Evolutionary conservation across 495 filamentous ascomycete genomes (phyloP).

Genomic region (Aspergillus haitiensis): DNA sequence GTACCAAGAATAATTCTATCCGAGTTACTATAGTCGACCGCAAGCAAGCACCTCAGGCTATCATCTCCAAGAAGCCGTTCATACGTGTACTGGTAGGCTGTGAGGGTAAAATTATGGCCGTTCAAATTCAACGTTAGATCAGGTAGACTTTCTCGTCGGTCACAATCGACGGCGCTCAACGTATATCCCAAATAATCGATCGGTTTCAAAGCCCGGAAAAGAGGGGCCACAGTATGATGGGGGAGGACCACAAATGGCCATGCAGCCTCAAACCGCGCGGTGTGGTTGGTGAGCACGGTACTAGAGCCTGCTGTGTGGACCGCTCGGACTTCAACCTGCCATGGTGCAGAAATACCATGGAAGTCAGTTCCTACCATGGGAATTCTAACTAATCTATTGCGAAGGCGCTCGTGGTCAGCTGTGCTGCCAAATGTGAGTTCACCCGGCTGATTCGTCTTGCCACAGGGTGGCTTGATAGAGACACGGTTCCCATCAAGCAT

Average conservation of each 20-base stretch:
- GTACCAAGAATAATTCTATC: neutral
- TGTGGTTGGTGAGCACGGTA: conserved; percentile 5
- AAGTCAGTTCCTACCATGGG: neutral
- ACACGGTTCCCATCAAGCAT: conserved; percentile 9
- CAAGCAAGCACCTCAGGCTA: conserved; percentile 1
- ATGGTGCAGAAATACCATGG: neutral
- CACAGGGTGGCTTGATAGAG: conserved; percentile 7
- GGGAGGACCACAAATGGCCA: neutral
- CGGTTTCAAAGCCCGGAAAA: neutral
- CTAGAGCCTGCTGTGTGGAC: neutral
- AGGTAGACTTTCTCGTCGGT: conserved; percentile 5
- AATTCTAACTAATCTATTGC: neutral
- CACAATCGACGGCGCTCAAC: conserved; percentile 1
- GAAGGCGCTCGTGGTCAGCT: conserved; percentile 1
- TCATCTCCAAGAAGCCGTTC: neutral
- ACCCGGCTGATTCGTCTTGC: neutral
- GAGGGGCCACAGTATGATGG: neutral
- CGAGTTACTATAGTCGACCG: neutral
- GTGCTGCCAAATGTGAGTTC: conserved; percentile 5
- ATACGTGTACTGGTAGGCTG: conserved; percentile 9
- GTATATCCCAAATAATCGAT: conserved; percentile 8
- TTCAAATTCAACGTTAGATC: conserved; percentile 5
- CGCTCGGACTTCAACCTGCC: conserved; percentile 6
- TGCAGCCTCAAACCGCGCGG: neutral
- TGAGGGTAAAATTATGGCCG: conserved; percentile 13